Evolutionary conservation across 2,329 filamentous ascomycete genomes (phyloP).

Genomic region (Aspergillus sp.): DNA sequence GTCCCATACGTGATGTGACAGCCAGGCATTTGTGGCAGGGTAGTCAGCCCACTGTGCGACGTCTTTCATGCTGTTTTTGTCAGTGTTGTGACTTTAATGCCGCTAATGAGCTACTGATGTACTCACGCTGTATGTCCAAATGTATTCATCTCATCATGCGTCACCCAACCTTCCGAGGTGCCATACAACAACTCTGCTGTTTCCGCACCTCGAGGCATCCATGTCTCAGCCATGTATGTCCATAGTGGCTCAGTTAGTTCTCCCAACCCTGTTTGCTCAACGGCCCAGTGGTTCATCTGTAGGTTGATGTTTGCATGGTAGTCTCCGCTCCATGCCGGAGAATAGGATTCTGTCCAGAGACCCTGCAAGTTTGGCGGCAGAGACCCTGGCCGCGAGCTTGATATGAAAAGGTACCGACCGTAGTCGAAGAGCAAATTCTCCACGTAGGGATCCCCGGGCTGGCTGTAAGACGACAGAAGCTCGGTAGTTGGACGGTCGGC

Average conservation of each 20-base stretch:
- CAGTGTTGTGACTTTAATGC: background rate
- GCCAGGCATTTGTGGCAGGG: constrained; percentile 55
- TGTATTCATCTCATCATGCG: constrained; percentile 60
- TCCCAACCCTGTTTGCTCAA: constrained; percentile 55
- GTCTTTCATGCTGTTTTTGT: constrained; percentile 43
- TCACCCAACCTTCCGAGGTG: constrained; percentile 55
- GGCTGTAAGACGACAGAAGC: constrained; percentile 37
- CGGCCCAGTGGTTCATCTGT: constrained; percentile 64
- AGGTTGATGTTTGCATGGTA: constrained; percentile 63
- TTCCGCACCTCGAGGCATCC: constrained; percentile 56
- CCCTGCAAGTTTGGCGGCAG: constrained; percentile 62
- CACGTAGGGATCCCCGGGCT: constrained; percentile 52
- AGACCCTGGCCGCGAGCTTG: constrained; percentile 53
- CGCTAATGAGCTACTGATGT: no score
- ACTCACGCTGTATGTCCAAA: constrained; percentile 55
- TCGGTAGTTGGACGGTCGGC: constrained; percentile 26
- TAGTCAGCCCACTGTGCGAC: constrained; percentile 42
- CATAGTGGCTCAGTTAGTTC: constrained; percentile 51
- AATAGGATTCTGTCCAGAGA: constrained; percentile 53
- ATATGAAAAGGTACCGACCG: constrained; percentile 56
- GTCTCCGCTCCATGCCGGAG: constrained; percentile 55
- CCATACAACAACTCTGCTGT: constrained; percentile 58
- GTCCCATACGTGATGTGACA: constrained; percentile 62
- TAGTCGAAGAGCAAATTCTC: constrained; percentile 57
- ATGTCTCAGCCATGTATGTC: constrained; percentile 57